Evolutionary conservation across 2,329 filamentous ascomycete genomes (phyloP), one percentile per base, ranked within the genome.

Genomic region (Beauveria medogensis): DNA sequence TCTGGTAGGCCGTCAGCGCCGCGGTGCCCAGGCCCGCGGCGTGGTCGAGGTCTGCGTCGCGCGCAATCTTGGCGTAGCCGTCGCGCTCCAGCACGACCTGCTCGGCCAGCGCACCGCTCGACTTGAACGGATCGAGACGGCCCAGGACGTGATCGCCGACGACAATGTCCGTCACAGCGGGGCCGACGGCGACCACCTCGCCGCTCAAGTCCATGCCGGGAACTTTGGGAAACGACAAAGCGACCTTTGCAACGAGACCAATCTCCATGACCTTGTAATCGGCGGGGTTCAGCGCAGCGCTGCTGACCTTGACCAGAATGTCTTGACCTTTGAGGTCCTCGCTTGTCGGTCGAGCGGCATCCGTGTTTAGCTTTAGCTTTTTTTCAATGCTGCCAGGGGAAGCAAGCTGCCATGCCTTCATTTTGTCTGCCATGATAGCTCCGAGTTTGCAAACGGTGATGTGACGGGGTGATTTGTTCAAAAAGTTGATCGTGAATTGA

Each of bases 201-300:
- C 83, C 83, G 64, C 75, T 73, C 64, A 81, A 80, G 66, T 86
- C 83, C 65, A 78, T 74, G 20, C 77, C 77, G 0, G 77, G 77
- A 1, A 72, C 77, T 20, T 75, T 75, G 24, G 81, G 80, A 61
- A 68, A 73, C 8, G 64, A 57, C 0, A 68, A 52, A 3, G 70
- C 34, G 12, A 64, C 65, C 24, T 72, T 72, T 5, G 76, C 69
- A 40, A 75, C 64, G 46, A 78, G 3, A 10, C 73, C 73, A 4
- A 77, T 60, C 55, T 78, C 75, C n/a, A 72, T 66, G 5, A 80
- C 52, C 63, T 82, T 82, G 74, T 77, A 76, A 69, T 82, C 80
- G 61, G 76, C 75, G 0, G 79, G 80, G 66, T 83, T 82, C 40
- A 80, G 68, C 5, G 73, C 69, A 1, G 75, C 72, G 64, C 74